Evolutionary conservation across 2,329 filamentous ascomycete species (phyloP).

Genomic region (Penicillium brevicompactum): DNA sequence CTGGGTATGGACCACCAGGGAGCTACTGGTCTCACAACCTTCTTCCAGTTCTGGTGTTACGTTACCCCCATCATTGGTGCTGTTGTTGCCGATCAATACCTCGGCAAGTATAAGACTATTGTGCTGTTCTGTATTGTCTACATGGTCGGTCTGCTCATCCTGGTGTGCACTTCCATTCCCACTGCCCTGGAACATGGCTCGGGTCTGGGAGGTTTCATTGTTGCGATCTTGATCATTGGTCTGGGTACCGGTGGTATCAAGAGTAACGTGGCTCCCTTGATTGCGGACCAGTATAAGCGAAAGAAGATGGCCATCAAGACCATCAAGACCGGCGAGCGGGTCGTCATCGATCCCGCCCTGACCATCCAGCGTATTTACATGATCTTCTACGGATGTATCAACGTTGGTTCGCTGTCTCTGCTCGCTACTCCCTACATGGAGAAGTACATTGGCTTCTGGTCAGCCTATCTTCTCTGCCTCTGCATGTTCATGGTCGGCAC

Average conservation of each 20-base stretch:
- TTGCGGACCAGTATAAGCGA: conserved; percentile 67
- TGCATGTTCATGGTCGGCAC: conserved; percentile 66
- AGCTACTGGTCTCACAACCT: conserved; percentile 54
- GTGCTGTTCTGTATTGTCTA: conserved; percentile 60
- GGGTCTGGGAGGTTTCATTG: conserved; percentile 58
- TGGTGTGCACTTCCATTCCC: conserved; percentile 59
- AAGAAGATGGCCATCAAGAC: conserved; percentile 55
- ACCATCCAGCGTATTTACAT: conserved; percentile 71
- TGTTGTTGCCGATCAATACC: conserved; percentile 61
- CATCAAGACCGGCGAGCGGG: conserved; percentile 52
- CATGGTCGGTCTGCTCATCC: conserved; percentile 57
- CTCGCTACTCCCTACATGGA: conserved; percentile 71
- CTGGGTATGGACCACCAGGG: conserved; percentile 47
- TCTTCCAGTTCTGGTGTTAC: conserved; percentile 61
- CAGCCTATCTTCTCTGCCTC: conserved; percentile 64
- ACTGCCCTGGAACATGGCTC: conserved; percentile 51
- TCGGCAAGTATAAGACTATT: conserved; percentile 64
- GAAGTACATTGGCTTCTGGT: conserved; percentile 66
- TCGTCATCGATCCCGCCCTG: conserved; percentile 67
- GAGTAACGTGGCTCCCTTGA: conserved; percentile 62
- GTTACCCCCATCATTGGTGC: conserved; percentile 62
- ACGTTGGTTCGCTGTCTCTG: conserved; percentile 69
- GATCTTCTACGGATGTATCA: conserved; percentile 75
- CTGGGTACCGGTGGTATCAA: conserved; percentile 71
- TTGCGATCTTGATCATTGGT: conserved; percentile 63